A percentile compares a stretch with the other conserved stretches of the same genome.
Conservation (phyloP, 2,329 filamentous ascomycete species). For the Calonectria fujianensis region DNA sequence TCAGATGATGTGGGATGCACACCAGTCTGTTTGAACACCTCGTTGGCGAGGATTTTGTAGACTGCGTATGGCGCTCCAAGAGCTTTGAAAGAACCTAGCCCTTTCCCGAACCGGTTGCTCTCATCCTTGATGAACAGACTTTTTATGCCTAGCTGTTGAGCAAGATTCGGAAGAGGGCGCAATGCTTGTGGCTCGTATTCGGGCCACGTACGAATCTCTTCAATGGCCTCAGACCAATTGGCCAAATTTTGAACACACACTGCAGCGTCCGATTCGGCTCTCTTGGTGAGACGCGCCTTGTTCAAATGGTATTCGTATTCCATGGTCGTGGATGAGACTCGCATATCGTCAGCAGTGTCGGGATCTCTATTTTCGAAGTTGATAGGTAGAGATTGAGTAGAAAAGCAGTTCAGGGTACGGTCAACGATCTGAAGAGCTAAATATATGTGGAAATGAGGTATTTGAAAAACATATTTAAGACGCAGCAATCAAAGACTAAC, state of each 20-base stretch:
- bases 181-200: conserved; percentile 44
- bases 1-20: conserved; percentile 30
- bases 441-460: not conserved
- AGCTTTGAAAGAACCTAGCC: conserved; percentile 43
- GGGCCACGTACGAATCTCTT: conserved; percentile 43
- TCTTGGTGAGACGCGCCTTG: not conserved
- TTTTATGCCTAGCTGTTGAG: conserved; percentile 34
- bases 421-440: not conserved
- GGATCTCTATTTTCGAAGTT: not conserved
- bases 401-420: not conserved
- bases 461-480: not conserved
- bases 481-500: rapidly evolving
- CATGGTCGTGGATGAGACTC: not conserved
- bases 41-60: conserved; percentile 38
- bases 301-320: not conserved
- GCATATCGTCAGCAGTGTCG: not conserved
- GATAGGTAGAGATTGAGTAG: not conserved
- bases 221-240: conserved; percentile 35
- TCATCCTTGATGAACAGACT: conserved; percentile 43
- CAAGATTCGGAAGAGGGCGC: conserved; percentile 30
- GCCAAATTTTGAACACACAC: conserved; percentile 39
- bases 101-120: conserved; percentile 40
- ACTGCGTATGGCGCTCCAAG: conserved; percentile 46
- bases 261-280: conserved; percentile 2
- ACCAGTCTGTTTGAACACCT: conserved; percentile 29